Evolutionary conservation across 2,329 filamentous ascomycete genomes (phyloP).

Genomic region (Penicillium sp.): DNA sequence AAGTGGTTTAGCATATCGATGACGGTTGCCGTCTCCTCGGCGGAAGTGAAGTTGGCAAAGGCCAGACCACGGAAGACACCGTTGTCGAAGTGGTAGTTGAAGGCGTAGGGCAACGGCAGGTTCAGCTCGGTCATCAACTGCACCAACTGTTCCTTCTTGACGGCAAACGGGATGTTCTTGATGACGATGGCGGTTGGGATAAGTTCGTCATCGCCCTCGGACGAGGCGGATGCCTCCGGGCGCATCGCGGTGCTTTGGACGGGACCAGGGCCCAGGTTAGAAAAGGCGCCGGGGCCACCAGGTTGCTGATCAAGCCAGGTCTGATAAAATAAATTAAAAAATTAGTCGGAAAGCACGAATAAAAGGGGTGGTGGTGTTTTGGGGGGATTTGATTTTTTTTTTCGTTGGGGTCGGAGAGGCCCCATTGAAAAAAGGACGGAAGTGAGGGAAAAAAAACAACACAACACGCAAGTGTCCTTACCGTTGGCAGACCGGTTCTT

Average conservation of each 20-base stretch:
- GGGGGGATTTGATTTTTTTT: neutral
- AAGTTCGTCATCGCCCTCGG: slow-evolving; percentile 71
- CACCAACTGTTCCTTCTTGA: slow-evolving; percentile 94
- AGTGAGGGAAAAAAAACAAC: neutral
- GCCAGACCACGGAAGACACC: slow-evolving; percentile 94
- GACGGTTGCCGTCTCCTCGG: slow-evolving; percentile 88
- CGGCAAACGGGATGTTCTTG: slow-evolving; percentile 98
- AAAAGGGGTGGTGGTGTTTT: neutral
- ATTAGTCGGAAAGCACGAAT: neutral
- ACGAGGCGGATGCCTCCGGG: slow-evolving; percentile 43
- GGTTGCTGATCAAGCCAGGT: slow-evolving; percentile 66
- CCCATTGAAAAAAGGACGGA: slow-evolving; percentile 3
- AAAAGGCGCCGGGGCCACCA: slow-evolving; percentile 52
- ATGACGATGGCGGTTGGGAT: slow-evolving; percentile 99
- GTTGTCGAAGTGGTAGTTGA: slow-evolving; percentile 99
- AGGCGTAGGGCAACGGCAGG: slow-evolving; percentile 92
- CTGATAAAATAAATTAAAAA: slow-evolving; percentile 41
- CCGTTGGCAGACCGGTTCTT: slow-evolving; percentile 70
- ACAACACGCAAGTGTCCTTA: slow-evolving; percentile 51
- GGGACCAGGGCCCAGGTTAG: slow-evolving; percentile 48
- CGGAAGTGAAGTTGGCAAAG: slow-evolving; percentile 97
- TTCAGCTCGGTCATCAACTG: slow-evolving; percentile 93
- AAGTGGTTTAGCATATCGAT: slow-evolving; percentile 95
- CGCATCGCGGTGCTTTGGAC: slow-evolving; percentile 48
- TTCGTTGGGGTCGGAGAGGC: neutral